Evolutionary conservation across 176 grass and related monocot genomes (phyloP), one percentile per base, ranked within the genome.

Genomic region (Otatea glauca): DNA sequence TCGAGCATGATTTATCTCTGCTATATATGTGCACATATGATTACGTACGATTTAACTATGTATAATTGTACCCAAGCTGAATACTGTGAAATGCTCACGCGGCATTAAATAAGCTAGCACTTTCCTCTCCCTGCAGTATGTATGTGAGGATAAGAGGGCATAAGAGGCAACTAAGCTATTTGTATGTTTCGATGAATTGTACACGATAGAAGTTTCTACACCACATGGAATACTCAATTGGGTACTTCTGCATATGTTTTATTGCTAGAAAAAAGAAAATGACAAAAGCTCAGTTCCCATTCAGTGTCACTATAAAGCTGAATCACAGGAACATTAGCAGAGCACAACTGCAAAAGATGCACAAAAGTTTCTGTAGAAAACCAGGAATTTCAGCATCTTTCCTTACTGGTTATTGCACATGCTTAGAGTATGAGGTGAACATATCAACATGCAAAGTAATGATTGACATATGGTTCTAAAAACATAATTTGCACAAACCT

Each of bases 401-500:
- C 27, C 63, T 35, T 17, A 35, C 4, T 65, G 62, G 27, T 16
- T 4, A 49, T 18, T 17, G 47, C 25, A 62, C 59, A 60, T 25
- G 59, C 24, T 63, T 15, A 29, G 10, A 29, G 24, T 29, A 15
- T 15, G 60, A 11, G 10, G 23, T 61, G 18, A 56, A 55, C 72
- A 75, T 54, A 74, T 6, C 15, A 50, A 32, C 24, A 32, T 54
- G 48, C 16, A 53, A 48, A 2, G 3, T 34, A n/a, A 5, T 6
- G 29, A n/a, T 75, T 39, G 14, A 29, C 51, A 14, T 51, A 56
- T 56, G 72, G 72, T 75, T 56, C 72, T 34, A 75, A 5, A n/a
- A n/a, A 37, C 14, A 21, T 58, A 58, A 58, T 58, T 56, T 5
- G 9, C 58, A 75, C 51, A 75, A 1, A 20, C 50, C 32, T 0